Conservation (phyloP, 768 basidiomycete genomes). For the Podaxis pistillaris region DNA sequence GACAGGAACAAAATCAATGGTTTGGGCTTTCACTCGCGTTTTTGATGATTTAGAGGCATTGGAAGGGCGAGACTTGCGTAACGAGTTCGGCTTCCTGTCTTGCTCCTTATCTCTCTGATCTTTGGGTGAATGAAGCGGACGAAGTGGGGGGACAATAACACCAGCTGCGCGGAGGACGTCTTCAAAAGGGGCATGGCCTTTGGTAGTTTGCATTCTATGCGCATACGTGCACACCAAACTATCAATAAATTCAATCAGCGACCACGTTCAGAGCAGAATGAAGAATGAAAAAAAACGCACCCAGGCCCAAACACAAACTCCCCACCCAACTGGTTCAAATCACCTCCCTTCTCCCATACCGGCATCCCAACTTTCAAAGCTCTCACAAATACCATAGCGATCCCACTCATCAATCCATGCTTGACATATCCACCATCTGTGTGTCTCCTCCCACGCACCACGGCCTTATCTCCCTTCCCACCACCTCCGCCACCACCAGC, state of each 20-base stretch:
- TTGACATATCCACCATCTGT: constrained; percentile 52
- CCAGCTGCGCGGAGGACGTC: constrained; percentile 65
- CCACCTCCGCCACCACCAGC: not conserved
- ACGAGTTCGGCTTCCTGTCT: not conserved
- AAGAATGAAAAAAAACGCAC: constrained; percentile 25
- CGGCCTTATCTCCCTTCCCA: not conserved
- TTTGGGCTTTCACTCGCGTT: constrained; percentile 3
- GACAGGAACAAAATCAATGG: not conserved
- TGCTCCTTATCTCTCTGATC: not conserved
- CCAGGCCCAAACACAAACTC: constrained; percentile 68
- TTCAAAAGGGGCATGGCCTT: constrained; percentile 71
- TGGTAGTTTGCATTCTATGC: constrained; percentile 80
- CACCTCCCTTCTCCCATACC: constrained; percentile 77
- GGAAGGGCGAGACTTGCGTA: constrained; percentile 2
- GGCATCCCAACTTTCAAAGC: constrained; percentile 78
- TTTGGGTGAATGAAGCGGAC: not conserved
- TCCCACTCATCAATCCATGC: constrained; percentile 62
- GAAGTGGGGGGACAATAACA: constrained; percentile 19
- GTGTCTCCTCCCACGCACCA: not conserved
- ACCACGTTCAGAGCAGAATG: not conserved
- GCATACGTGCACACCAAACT: constrained; percentile 71
- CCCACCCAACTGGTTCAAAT: constrained; percentile 79
- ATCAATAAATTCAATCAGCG: constrained; percentile 1
- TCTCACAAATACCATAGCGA: constrained; percentile 71
- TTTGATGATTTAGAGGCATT: not conserved